These are phyloP conservation scores for Maudiozyma barnettii DNA, from an alignment of 805 yeast species.

Conservation along the genomic window DNA sequence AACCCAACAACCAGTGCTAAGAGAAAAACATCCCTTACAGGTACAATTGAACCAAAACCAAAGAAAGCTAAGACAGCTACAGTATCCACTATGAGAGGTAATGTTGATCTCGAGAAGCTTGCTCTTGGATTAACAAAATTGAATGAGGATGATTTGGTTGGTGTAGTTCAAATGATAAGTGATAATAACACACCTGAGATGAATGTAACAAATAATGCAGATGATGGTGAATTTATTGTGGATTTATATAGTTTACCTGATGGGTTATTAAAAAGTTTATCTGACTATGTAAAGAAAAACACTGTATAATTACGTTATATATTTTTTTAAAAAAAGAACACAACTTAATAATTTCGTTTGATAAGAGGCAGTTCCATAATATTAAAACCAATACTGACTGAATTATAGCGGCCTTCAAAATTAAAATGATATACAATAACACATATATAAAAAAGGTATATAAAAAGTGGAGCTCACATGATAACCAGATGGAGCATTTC, in stretches of 20 bases:
- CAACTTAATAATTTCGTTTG: no score
- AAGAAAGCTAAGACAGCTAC: slow-evolving; percentile 43
- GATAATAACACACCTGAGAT: slow-evolving; percentile 92
- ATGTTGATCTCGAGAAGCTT: slow-evolving; percentile 78
- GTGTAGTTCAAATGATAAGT: slow-evolving; percentile 95
- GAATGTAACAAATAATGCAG: slow-evolving; percentile 92
- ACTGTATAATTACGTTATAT: slow-evolving; percentile 20
- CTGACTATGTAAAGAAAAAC: slow-evolving; percentile 88
- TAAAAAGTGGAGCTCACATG: not conserved
- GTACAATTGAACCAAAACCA: slow-evolving; percentile 29
- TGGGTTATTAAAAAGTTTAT: slow-evolving; percentile 77
- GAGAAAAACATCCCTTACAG: slow-evolving; percentile 12
- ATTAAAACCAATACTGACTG: no score
- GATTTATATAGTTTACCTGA: slow-evolving; percentile 93
- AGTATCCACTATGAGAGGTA: slow-evolving; percentile 49
- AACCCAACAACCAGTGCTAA: slow-evolving; percentile 16
- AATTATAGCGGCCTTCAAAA: no score
- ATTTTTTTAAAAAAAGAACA: no score
- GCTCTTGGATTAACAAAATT: slow-evolving; percentile 84
- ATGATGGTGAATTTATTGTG: slow-evolving; percentile 95
- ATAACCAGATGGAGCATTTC: no score
- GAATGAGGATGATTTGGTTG: slow-evolving; percentile 84
- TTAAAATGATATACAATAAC: no score
- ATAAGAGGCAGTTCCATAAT: no score
- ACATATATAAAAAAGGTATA: no score